Evolutionary conservation across 495 filamentous ascomycete genomes (phyloP), one percentile per base, ranked within the genome.

Genomic region (Aspergillus cristatus): DNA sequence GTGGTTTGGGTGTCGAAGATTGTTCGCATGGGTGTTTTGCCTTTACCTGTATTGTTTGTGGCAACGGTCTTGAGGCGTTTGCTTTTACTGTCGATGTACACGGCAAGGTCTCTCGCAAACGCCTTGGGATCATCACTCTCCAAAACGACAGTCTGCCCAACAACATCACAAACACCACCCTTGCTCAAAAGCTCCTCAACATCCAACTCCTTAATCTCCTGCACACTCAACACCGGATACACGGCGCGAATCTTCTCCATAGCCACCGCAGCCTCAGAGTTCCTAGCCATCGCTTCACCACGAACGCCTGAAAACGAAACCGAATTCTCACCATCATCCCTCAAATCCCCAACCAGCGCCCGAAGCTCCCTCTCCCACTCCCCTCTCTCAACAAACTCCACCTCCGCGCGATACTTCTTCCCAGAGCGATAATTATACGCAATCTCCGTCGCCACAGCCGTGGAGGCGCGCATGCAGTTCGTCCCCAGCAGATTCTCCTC

Each of bases 161-260:
- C 2, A 81, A 37, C 2, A 37, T 35, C 12, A 41, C 40, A 11
- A 24, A 78, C 62, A 2, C 18, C 28, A n/a, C 16, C 7, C 14
- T 52, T 22, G 1, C 57, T 42, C 5, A 58, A 14, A 12, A 71
- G 55, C 12, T 38, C 42, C 3, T 65, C 37, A 0, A 68, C 44
- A 7, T 41, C 62, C 14, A 54, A 47, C 2, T 67, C 45, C 0
- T 51, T 42, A 6, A 76, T 50, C 32, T 70, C 55, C 15, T 78
- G 65, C 32, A 66, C 74, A 0, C 65, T 70, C 33, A 70, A 62
- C 10, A 57, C 47, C 0, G 79, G 79, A 48, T 82, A 85, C 0
- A 85, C 74, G 3, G 76, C 69, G 36, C 67, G 73, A 31, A 85
- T 68, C 43, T 84, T 84, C 10, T 70, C 71, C 39, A 72, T 76